A percentile compares a stretch with the other conserved stretches of the same genome.
These are phyloP conservation scores for Salix udensis DNA, from an alignment of 345 rosid species.

Conservation along the genomic window DNA sequence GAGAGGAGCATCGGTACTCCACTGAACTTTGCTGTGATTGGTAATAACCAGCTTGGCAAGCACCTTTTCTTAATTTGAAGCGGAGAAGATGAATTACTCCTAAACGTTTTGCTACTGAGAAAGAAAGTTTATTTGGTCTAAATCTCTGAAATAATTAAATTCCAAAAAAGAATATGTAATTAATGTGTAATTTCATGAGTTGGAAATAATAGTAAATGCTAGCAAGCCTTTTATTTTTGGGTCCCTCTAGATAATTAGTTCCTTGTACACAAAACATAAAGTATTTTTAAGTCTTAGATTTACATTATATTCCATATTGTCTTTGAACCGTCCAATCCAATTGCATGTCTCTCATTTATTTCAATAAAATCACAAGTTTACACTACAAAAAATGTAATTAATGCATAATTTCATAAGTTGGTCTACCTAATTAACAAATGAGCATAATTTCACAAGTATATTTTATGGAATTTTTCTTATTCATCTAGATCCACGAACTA, in stretches of 20 bases:
- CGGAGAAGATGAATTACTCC: neutral
- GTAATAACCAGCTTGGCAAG: neutral
- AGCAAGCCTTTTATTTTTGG: neutral
- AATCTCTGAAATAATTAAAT: neutral
- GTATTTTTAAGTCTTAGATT: neutral
- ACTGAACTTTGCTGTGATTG: neutral
- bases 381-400: neutral
- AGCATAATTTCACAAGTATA: too few species aligned
- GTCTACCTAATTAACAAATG: too few species aligned
- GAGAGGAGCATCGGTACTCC: neutral
- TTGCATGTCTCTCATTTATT: neutral
- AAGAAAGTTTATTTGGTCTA: neutral
- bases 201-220: neutral
- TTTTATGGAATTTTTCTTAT: rapidly evolving
- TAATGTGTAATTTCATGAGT: too few species aligned
- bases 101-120: neutral
- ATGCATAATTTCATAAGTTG: too few species aligned
- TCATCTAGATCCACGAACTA: too few species aligned
- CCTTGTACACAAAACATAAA: neutral
- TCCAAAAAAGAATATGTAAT: neutral
- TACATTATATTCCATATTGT: neutral
- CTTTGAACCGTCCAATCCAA: neutral
- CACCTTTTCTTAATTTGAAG: neutral
- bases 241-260: neutral
- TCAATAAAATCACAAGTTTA: neutral